Percentiles rank a stretch among this genome's conserved stretches.
Conservation (phyloP, 176 grass and related monocot genomes). For the Neostapfia colusana region DNA sequence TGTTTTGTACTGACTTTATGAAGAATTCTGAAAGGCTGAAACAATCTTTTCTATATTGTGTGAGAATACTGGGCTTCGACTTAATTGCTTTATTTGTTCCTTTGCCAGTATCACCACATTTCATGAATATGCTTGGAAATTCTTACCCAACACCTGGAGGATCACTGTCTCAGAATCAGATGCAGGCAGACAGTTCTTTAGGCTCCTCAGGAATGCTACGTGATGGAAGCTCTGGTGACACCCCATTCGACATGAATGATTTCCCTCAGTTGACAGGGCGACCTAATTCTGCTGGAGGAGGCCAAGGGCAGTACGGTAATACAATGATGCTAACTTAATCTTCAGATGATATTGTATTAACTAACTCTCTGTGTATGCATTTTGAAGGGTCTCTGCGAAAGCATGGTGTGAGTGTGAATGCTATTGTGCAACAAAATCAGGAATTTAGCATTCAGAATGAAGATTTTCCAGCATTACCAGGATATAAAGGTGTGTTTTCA, state of each 20-base stretch:
- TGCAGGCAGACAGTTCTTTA: constrained; percentile 65
- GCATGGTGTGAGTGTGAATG: constrained; percentile 70
- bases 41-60: background rate
- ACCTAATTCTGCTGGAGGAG: constrained; percentile 76
- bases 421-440: constrained; percentile 86
- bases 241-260: constrained; percentile 96
- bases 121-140: constrained; percentile 82
- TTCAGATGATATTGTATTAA: constrained; percentile 4
- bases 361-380: constrained; percentile 25
- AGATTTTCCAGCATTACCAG: constrained; percentile 95
- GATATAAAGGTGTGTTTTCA: constrained; percentile 69
- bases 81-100: constrained; percentile 5
- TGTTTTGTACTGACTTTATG: constrained; percentile 7
- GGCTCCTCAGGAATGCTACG: constrained; percentile 79
- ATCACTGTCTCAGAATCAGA: constrained; percentile 64
- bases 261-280: constrained; percentile 87
- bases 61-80: background rate
- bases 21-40: background rate
- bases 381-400: constrained; percentile 73
- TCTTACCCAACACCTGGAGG: constrained; percentile 72
- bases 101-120: constrained; percentile 56
- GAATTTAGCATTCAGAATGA: constrained; percentile 97
- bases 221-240: constrained; percentile 68
- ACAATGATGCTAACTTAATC: constrained; percentile 15
- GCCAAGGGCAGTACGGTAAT: constrained; percentile 92